Percentiles rank a stretch among this genome's conserved stretches.
Conservation (phyloP, 345 rosid species). For the Pelargonium nanum region DNA sequence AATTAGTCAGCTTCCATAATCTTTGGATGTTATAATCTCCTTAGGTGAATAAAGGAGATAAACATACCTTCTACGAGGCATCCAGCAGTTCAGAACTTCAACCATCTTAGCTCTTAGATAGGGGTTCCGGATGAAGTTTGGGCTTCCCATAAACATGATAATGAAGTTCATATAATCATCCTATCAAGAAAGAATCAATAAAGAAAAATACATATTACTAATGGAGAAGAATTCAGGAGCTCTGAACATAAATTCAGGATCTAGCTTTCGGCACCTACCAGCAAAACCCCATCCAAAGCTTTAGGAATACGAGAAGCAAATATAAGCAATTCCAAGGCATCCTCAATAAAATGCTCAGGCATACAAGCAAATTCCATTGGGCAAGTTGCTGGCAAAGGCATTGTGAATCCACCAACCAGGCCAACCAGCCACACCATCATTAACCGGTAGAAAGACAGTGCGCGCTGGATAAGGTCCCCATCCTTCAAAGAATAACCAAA, state of each 20-base stretch:
- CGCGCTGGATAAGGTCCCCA: constrained; percentile 61
- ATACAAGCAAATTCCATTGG: constrained; percentile 87
- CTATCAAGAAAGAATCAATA: no score
- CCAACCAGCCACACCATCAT: constrained; percentile 85
- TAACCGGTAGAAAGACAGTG: constrained; percentile 78
- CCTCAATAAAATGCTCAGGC: constrained; percentile 99
- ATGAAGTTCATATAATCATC: constrained; percentile 98
- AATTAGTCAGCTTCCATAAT: constrained; percentile 2
- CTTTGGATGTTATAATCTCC: no score
- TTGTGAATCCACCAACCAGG: constrained; percentile 88
- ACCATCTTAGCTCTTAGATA: constrained; percentile 99
- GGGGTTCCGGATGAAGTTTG: constrained; percentile 75
- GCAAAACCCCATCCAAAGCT: constrained; percentile 69
- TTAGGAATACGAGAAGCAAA: constrained; percentile 89
- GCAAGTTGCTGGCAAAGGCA: constrained; percentile 77
- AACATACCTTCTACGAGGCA: constrained; percentile 80
- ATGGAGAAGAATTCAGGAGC: not conserved
- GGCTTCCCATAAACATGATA: constrained; percentile 97
- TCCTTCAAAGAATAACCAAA: constrained; percentile 37
- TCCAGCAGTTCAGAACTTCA: constrained; percentile 98
- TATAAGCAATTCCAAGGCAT: constrained; percentile 90
- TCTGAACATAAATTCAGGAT: not conserved
- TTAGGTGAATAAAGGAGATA: not conserved
- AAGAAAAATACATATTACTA: constrained; percentile 5
- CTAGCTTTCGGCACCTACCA: constrained; percentile 38